Conservation (phyloP, 2,329 filamentous ascomycete species). For the Bertia moriformis region DNA sequence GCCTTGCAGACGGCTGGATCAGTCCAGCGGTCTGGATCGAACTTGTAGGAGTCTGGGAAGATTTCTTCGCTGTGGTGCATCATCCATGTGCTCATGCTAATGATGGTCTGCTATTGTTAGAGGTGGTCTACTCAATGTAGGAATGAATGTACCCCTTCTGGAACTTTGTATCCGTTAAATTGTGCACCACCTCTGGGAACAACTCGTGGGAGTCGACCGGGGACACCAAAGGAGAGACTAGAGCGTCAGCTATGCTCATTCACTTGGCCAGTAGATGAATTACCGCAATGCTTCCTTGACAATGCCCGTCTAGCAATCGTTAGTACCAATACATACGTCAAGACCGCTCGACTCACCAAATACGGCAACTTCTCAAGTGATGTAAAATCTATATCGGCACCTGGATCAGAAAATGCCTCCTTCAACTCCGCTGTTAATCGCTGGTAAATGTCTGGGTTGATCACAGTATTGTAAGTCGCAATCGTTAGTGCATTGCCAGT, state of each 20-base stretch:
- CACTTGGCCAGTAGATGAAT: too few species aligned
- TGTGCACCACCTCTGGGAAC: slow-evolving; percentile 13
- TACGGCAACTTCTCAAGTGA: slow-evolving; percentile 18
- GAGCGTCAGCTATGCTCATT: slow-evolving; percentile 1
- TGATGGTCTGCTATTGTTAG: slow-evolving; percentile 4
- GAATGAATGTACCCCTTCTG: slow-evolving; percentile 9
- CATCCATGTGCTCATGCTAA: slow-evolving; percentile 17
- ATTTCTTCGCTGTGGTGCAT: slow-evolving; percentile 15
- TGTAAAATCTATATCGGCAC: slow-evolving; percentile 9
- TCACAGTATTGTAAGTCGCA: slow-evolving; percentile 12
- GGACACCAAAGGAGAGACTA: slow-evolving; percentile 14
- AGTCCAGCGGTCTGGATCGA: slow-evolving; percentile 19
- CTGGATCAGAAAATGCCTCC: slow-evolving; percentile 12
- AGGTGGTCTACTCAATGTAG: not conserved
- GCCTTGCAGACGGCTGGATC: not conserved
- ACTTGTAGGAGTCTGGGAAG: slow-evolving; percentile 15
- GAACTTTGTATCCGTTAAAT: slow-evolving; percentile 15
- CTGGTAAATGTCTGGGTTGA: slow-evolving; percentile 11
- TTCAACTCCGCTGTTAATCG: slow-evolving; percentile 12
- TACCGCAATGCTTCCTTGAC: slow-evolving; percentile 19
- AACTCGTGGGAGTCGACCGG: slow-evolving; percentile 15
- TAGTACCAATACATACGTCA: slow-evolving; percentile 2
- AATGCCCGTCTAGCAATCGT: slow-evolving; percentile 11
- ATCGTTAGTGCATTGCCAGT: slow-evolving; percentile 17
- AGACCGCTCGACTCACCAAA: slow-evolving; percentile 7